These are phyloP conservation scores for Lactarius hengduanensis DNA, from an alignment of 768 basidiomycete species.

Conservation along the genomic window DNA sequence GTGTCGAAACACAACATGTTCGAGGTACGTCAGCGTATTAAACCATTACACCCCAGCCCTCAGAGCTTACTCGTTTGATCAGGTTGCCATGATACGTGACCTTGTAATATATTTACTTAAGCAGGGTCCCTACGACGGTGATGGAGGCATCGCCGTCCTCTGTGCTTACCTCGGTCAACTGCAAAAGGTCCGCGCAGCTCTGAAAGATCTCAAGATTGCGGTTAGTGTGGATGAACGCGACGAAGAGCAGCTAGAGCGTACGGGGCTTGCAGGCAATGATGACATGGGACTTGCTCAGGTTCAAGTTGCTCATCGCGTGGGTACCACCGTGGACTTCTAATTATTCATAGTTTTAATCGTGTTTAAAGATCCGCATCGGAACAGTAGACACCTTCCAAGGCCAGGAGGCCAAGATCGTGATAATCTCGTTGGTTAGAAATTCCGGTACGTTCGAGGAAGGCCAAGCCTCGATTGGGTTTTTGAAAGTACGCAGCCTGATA, in stretches of 20 bases:
- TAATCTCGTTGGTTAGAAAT: constrained; percentile 74
- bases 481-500: constrained; percentile 48
- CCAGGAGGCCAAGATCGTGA: constrained; percentile 69
- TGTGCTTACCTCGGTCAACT: constrained; percentile 56
- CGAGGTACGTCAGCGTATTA: constrained; percentile 47
- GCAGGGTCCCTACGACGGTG: constrained; percentile 47
- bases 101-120: constrained; percentile 54
- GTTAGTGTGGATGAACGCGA: constrained; percentile 71
- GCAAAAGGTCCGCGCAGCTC: constrained; percentile 43
- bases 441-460: constrained; percentile 48
- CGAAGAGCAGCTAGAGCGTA: constrained; percentile 53
- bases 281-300: constrained; percentile 44
- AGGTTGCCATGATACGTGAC: constrained; percentile 49
- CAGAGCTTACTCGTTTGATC: background rate
- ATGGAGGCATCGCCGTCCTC: constrained; percentile 54
- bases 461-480: constrained; percentile 57
- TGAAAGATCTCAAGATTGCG: constrained; percentile 47
- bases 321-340: constrained; percentile 24
- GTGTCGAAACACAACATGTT: constrained; percentile 64
- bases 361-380: constrained; percentile 58
- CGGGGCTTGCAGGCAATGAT: constrained; percentile 45
- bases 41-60: background rate
- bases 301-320: constrained; percentile 51
- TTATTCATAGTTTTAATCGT: background rate
- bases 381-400: constrained; percentile 83